A percentile compares a stretch with the other conserved stretches of the same genome.
Evolutionary conservation across 2,329 filamentous ascomycete genomes (phyloP).

Genomic region (Cladobotryum mycophilum): DNA sequence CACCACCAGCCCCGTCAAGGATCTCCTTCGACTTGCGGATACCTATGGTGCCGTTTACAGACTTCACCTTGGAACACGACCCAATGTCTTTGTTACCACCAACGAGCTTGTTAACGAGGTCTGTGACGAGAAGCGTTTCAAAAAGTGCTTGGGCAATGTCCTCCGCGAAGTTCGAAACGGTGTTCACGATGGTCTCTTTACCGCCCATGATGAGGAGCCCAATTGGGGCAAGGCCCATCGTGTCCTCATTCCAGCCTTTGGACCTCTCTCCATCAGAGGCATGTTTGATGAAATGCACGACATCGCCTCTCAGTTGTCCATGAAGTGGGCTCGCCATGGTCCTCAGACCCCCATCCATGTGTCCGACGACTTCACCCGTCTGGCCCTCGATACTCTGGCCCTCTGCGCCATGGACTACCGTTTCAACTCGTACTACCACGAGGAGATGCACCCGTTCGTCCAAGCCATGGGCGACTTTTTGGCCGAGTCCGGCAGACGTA

Average conservation of each 20-base stretch:
- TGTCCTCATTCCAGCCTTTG: conserved; percentile 62
- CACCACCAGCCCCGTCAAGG: conserved; percentile 50
- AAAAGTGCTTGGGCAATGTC: conserved; percentile 46
- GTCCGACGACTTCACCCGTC: conserved; percentile 63
- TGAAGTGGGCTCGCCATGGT: conserved; percentile 64
- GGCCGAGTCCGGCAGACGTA: conserved; percentile 45
- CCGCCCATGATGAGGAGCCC: conserved; percentile 43
- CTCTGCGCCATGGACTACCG: conserved; percentile 66
- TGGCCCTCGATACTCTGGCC: conserved; percentile 66
- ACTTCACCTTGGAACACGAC: conserved; percentile 43
- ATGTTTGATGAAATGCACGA: conserved; percentile 69
- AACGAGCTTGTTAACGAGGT: conserved; percentile 55
- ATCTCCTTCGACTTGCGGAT: conserved; percentile 52
- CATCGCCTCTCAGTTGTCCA: conserved; percentile 56
- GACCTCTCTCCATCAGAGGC: conserved; percentile 57
- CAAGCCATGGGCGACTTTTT: conserved; percentile 61
- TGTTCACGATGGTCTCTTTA: conserved; percentile 61
- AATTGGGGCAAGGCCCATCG: conserved; percentile 65
- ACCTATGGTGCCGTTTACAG: conserved; percentile 61
- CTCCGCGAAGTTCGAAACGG: conserved; percentile 52
- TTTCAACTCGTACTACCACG: conserved; percentile 69
- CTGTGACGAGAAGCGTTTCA: conserved; percentile 61
- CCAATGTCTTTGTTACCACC: conserved; percentile 45
- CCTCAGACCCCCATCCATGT: conserved; percentile 50
- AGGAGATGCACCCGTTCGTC: conserved; percentile 65